These are phyloP conservation scores for Fusarium burgessii DNA, from an alignment of 2,329 filamentous ascomycete species.

Conservation along the genomic window DNA sequence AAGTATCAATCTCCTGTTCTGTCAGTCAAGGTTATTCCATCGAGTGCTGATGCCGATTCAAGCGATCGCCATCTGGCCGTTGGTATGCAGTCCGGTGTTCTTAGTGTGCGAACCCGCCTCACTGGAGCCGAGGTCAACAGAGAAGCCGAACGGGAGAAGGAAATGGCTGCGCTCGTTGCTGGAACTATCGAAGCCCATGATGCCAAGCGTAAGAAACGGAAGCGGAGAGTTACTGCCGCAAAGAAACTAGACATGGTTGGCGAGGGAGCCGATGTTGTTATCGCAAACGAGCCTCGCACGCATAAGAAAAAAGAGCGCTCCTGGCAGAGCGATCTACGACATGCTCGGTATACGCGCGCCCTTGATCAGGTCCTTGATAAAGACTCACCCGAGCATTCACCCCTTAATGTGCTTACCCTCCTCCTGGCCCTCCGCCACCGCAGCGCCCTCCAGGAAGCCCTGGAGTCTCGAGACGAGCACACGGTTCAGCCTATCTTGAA, in stretches of 20 bases:
- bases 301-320: constrained; percentile 70
- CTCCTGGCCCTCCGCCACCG: constrained; percentile 89
- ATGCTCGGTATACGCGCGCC: constrained; percentile 80
- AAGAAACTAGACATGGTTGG: constrained; percentile 81
- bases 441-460: constrained; percentile 82
- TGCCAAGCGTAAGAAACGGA: constrained; percentile 75
- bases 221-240: constrained; percentile 62
- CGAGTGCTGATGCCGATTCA: constrained; percentile 54
- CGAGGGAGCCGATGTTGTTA: constrained; percentile 88
- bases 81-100: constrained; percentile 92
- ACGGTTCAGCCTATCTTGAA: constrained; percentile 84
- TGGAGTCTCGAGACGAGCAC: constrained; percentile 83
- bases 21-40: constrained; percentile 78
- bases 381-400: constrained; percentile 63
- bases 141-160: constrained; percentile 81
- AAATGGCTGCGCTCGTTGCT: constrained; percentile 84
- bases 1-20: constrained; percentile 96
- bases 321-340: constrained; percentile 87
- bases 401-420: constrained; percentile 77
- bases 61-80: constrained; percentile 95
- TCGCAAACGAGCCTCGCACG: constrained; percentile 74
- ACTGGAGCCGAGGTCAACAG: constrained; percentile 83
- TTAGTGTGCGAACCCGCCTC: constrained; percentile 90
- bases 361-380: constrained; percentile 81
- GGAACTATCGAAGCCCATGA: constrained; percentile 85